phyloP scores from a whole-genome alignment of 768 basidiomycete genomes.

The Mycena vulgaris region DNA sequence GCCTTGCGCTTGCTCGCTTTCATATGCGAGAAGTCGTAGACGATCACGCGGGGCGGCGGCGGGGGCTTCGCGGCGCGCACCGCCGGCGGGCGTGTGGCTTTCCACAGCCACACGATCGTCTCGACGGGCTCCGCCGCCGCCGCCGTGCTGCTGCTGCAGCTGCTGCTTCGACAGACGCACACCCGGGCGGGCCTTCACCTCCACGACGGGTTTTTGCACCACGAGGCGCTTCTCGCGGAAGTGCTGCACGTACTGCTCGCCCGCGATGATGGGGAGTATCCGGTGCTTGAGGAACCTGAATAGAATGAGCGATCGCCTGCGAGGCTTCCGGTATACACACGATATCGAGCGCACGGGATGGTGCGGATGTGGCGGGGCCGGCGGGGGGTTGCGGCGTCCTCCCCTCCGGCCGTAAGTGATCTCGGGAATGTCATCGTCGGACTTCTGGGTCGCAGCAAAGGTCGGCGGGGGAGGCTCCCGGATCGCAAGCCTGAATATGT shows the following conservation, averaged over 20 bases:
- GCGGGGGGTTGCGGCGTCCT: conserved; percentile 26
- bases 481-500: conserved; percentile 27
- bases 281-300: conserved; percentile 36
- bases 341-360: conserved; percentile 37
- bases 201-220: not conserved
- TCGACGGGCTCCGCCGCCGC: not conserved
- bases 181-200: not conserved
- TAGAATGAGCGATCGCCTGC: not conserved
- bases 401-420: conserved; percentile 8
- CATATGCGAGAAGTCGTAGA: conserved; percentile 41
- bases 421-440: not conserved
- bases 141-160: not conserved
- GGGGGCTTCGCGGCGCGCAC: not conserved
- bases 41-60: not conserved
- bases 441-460: not conserved
- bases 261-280: conserved; percentile 29
- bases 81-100: conserved; percentile 13
- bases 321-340: conserved; percentile 12
- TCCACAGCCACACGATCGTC: conserved; percentile 29
- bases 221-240: conserved; percentile 31
- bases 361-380: conserved; percentile 25
- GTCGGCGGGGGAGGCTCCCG: conserved; percentile 21
- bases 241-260: conserved; percentile 23
- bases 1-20: conserved; percentile 35
- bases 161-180: not conserved